Conservation (phyloP, 495 filamentous ascomycete genomes). For the Podospora pseudopauciseta region DNA sequence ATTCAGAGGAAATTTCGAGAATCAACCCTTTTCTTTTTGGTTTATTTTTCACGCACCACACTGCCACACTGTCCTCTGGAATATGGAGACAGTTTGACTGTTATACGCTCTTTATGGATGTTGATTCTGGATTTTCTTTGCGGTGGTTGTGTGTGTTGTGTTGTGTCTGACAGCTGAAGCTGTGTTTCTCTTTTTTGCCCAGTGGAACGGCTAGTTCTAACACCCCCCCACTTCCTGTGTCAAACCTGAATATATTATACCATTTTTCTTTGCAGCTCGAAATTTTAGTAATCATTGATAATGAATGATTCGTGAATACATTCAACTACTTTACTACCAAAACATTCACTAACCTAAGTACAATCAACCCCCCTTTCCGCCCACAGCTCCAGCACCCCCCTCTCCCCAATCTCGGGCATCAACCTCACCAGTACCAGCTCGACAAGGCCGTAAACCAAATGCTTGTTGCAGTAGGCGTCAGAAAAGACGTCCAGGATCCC, state of each 20-base stretch:
- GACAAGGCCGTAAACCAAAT: conserved; percentile 72
- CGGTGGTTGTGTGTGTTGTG: not conserved
- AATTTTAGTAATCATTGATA: not conserved
- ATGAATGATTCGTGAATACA: not conserved
- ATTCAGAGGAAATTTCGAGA: not conserved
- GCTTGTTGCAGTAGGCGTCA: conserved; percentile 85
- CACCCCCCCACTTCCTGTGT: not conserved
- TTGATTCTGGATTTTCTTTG: not conserved
- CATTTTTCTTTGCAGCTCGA: not conserved
- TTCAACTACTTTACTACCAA: not conserved
- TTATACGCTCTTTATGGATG: not conserved
- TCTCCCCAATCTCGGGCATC: conserved; percentile 79
- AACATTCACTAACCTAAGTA: not conserved
- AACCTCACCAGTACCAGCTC: conserved; percentile 75
- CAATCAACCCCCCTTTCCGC: conserved; percentile 49
- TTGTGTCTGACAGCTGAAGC: not conserved
- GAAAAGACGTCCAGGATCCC: conserved; percentile 67
- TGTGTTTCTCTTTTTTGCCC: not conserved
- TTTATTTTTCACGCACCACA: not conserved
- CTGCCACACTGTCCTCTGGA: not conserved
- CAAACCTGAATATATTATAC: not conserved
- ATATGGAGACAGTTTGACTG: not conserved
- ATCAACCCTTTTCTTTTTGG: not conserved
- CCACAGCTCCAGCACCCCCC: conserved; percentile 67
- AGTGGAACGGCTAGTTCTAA: too few species aligned